Percentiles rank a stretch among this genome's conserved stretches.
Conservation (phyloP, 2,329 filamentous ascomycete genomes). For the Phaeosphaeria sp. region DNA sequence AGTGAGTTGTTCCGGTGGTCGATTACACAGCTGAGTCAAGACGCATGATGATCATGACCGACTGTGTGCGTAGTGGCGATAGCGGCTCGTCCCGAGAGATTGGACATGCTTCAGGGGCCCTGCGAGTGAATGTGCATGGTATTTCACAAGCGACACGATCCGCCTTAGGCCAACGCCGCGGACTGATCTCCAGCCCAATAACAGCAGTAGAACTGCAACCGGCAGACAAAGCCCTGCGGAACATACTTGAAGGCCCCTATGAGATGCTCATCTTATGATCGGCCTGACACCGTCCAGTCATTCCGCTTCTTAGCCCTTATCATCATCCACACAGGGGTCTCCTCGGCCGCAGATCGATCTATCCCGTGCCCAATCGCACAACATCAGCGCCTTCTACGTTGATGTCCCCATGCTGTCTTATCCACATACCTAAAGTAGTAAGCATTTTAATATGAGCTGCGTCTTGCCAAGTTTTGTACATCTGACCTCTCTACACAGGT, state of each 20-base stretch:
- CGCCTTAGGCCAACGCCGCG: constrained; percentile 18
- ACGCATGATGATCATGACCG: neutral
- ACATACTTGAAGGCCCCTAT: constrained; percentile 10
- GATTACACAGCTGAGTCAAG: constrained; percentile 3
- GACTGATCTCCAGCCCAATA: constrained; percentile 19
- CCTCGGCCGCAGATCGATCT: constrained; percentile 24
- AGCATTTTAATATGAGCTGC: constrained; percentile 39
- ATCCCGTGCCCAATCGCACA: constrained; percentile 22
- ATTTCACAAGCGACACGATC: constrained; percentile 18
- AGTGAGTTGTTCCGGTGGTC: neutral
- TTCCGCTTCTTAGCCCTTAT: constrained; percentile 20
- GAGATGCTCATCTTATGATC: constrained; percentile 19
- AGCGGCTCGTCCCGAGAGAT: constrained; percentile 31
- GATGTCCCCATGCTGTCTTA: constrained; percentile 19
- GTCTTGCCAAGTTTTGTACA: constrained; percentile 33
- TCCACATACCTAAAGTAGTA: constrained; percentile 43
- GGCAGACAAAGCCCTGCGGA: constrained; percentile 11
- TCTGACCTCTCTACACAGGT: constrained; percentile 22
- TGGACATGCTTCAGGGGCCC: constrained; percentile 16
- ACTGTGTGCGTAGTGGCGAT: constrained; percentile 7
- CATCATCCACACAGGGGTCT: constrained; percentile 24
- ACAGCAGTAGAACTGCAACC: constrained; percentile 11
- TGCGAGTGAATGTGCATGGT: constrained; percentile 12
- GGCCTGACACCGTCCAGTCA: constrained; percentile 17
- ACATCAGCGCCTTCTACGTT: constrained; percentile 18